These are phyloP conservation scores for Dimargaris verticillata DNA, from an alignment of 192 early-diverging fungal genomes.

Conservation along the genomic window DNA sequence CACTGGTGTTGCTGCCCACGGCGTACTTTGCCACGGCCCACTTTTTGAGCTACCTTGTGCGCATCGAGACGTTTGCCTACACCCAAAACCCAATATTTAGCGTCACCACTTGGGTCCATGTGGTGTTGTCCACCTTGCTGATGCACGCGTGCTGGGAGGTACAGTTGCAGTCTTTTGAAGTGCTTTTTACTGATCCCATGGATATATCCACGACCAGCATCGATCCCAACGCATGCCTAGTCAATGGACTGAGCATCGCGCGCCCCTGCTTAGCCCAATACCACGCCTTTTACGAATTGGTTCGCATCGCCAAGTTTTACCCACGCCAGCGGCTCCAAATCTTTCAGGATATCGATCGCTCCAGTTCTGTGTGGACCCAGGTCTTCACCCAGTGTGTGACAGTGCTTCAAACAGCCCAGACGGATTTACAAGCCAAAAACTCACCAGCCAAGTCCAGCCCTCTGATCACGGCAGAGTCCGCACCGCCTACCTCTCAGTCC, in stretches of 20 bases:
- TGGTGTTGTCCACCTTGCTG: background rate
- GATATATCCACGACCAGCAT: background rate
- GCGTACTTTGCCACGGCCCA: too few relatives aligned
- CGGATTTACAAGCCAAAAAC: background rate
- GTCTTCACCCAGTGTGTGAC: background rate
- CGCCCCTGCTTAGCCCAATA: background rate
- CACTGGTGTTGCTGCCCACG: background rate
- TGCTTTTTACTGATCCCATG: slow-evolving; percentile 6
- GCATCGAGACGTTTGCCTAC: background rate
- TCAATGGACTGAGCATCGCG: background rate
- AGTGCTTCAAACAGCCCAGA: background rate
- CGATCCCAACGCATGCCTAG: slow-evolving; percentile 6
- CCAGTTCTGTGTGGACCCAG: background rate
- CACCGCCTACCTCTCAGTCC: background rate
- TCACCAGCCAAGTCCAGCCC: background rate
- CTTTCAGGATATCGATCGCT: slow-evolving; percentile 10
- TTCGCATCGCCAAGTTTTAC: slow-evolving; percentile 3
- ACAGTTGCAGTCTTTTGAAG: background rate
- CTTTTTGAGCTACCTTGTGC: background rate
- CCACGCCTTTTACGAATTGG: slow-evolving; percentile 8
- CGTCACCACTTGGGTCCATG: background rate
- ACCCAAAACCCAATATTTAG: background rate
- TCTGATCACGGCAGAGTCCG: background rate
- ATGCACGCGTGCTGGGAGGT: background rate
- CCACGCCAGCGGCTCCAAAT: background rate